phyloP scores from a whole-genome alignment of 129 eudicot species.

The Smallanthus sonchifolius region DNA sequence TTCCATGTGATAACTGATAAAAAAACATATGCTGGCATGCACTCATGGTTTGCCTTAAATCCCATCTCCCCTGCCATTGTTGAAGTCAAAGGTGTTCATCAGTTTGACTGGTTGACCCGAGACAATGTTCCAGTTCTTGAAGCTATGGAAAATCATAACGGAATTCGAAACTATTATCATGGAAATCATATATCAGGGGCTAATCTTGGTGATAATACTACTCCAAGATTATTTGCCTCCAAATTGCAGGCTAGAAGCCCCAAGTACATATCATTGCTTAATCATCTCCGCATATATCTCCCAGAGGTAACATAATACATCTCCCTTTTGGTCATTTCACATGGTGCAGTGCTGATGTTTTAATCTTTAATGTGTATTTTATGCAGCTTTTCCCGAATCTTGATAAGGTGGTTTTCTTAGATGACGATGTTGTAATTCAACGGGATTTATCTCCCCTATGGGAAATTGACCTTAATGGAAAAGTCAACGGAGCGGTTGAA shows the following conservation, averaged over 20 bases:
- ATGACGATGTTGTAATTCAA: constrained; percentile 93
- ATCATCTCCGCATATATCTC: constrained; percentile 97
- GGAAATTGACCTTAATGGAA: constrained; percentile 87
- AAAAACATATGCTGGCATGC: constrained; percentile 99
- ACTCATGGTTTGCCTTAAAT: constrained; percentile 98
- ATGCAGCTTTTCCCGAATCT: constrained; percentile 93
- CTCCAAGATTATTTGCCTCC: constrained; percentile 84
- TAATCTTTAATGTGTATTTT: constrained; percentile 17
- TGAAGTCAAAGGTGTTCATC: constrained; percentile 99
- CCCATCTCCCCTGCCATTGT: constrained; percentile 81
- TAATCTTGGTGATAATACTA: constrained; percentile 62
- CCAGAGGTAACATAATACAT: constrained; percentile 72
- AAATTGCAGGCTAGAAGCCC: constrained; percentile 97
- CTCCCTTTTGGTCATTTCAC: constrained; percentile 9
- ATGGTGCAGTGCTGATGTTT: constrained; percentile 11
- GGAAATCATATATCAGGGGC: constrained; percentile 83
- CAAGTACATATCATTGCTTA: constrained; percentile 90
- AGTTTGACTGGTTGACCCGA: constrained; percentile 97
- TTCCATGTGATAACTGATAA: constrained; percentile 95
- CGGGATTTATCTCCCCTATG: constrained; percentile 89
- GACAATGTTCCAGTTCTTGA: constrained; percentile 99
- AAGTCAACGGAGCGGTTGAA: constrained; percentile 98
- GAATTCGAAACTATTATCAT: constrained; percentile 76
- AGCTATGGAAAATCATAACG: constrained; percentile 83
- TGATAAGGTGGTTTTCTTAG: constrained; percentile 93